Evolutionary conservation across 108 stramenopile species (phyloP).

Genomic region (Cyclotella atomus): DNA sequence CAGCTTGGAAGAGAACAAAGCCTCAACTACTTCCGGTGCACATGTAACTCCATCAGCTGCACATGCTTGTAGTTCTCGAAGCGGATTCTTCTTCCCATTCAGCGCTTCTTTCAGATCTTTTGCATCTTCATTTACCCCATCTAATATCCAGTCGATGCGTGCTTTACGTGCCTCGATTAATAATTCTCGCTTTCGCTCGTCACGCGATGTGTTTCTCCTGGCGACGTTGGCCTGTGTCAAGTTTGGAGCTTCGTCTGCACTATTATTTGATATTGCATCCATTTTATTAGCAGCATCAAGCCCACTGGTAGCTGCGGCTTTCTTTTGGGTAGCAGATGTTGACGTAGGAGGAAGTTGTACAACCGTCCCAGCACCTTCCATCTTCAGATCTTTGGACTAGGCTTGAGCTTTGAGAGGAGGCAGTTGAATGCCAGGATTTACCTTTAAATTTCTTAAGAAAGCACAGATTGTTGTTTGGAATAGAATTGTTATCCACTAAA

Average conservation of each 20-base stretch:
- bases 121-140: neutral
- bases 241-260: neutral
- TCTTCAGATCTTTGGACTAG: neutral
- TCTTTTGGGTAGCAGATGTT: neutral
- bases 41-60: slow-evolving; percentile 14
- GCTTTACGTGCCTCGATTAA: slow-evolving; percentile 65
- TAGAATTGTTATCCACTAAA: too few relatives aligned
- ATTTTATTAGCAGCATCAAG: too few relatives aligned
- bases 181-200: slow-evolving; percentile 69
- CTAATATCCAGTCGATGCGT: slow-evolving; percentile 70
- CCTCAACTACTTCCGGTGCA: slow-evolving; percentile 39
- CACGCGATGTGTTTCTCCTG: slow-evolving; percentile 41
- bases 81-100: slow-evolving; percentile 20
- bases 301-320: neutral
- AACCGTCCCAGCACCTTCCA: neutral
- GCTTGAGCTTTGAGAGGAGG: neutral
- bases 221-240: slow-evolving; percentile 16
- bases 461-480: too few relatives aligned
- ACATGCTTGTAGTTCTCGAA: slow-evolving; percentile 39
- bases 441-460: too few relatives aligned
- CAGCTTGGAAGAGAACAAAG: slow-evolving; percentile 20
- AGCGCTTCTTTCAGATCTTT: neutral
- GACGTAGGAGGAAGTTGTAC: neutral
- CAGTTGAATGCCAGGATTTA: too few relatives aligned
- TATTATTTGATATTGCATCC: too few relatives aligned